Percentiles rank a stretch among this genome's conserved stretches.
phyloP scores from a whole-genome alignment of 2,329 filamentous ascomycete genomes.

The Xylariales sp. region DNA sequence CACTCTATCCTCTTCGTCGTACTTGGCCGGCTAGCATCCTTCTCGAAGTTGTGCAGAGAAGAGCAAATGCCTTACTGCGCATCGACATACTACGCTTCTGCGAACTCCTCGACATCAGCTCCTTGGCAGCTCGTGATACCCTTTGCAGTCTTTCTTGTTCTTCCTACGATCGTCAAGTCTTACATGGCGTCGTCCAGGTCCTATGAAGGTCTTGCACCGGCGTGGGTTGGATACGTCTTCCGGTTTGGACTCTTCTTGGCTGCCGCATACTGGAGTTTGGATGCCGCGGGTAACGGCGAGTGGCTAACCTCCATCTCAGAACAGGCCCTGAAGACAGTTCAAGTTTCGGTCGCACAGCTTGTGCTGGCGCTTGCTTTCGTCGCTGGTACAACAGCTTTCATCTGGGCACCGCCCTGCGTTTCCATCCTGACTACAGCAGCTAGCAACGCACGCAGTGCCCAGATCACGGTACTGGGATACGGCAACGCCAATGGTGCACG shows the following conservation, averaged over 20 bases:
- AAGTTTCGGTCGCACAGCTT: conserved; percentile 74
- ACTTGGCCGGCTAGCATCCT: conserved; percentile 73
- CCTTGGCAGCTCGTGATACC: conserved; percentile 84
- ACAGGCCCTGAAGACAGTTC: conserved; percentile 64
- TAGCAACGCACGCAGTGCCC: conserved; percentile 37
- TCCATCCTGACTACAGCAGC: conserved; percentile 57
- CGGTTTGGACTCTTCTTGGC: conserved; percentile 70
- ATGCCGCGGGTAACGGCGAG: conserved; percentile 79
- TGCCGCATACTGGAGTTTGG: conserved; percentile 81
- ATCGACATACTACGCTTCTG: conserved; percentile 92
- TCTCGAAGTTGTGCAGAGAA: conserved; percentile 89
- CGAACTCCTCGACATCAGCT: conserved; percentile 86
- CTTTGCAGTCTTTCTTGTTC: conserved; percentile 62
- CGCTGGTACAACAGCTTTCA: conserved; percentile 78
- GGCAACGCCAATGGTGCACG: conserved; percentile 89
- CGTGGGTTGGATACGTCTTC: conserved; percentile 80
- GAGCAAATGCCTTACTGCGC: conserved; percentile 97
- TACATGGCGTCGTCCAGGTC: conserved; percentile 80
- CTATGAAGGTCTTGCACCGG: conserved; percentile 78
- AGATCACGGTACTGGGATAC: conserved; percentile 81
- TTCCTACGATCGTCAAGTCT: conserved; percentile 72
- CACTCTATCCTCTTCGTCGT: conserved; percentile 81
- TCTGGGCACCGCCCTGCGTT: conserved; percentile 81
- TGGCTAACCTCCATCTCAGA: conserved; percentile 64
- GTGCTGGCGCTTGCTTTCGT: conserved; percentile 75